Base-by-base conservation (phyloP, 768 basidiomycete species). In the Suillus spraguei region DNA sequence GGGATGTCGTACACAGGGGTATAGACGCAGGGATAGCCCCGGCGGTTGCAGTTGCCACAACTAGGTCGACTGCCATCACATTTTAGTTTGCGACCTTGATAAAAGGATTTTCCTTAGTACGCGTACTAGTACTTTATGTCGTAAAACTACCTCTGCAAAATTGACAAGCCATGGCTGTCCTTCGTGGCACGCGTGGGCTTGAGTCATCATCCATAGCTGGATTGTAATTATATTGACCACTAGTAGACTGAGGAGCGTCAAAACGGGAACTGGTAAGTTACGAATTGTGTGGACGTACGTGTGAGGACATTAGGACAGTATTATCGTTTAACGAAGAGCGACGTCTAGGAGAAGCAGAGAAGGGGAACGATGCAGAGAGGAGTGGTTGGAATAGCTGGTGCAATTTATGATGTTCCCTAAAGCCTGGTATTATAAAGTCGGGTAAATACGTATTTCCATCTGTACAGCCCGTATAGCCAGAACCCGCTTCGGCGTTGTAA, bases 111-210 rank as follows among this genome's bases (percentile, higher is more conserved):
- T 59, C 17, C 32, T 47, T 42, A 55, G 49, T 11, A 66, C 6
- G 39, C 24, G 56, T 28, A 13, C 11, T 39, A 7, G 39, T 41
- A 28, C 56, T 38, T 20, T 28, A 41, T 38, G 24, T 41, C 24
- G 11, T 6, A 24, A 28, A n/a, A 52, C 75, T 62, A 87, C 89
- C 86, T 73, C 90, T 79, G 72, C 90, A 91, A 69, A 91, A 91
- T 61, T 83, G 82, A 69, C 90, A 91, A 8, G 90, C 90, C 87
- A 91, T 89, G 0, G 86, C 82, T 0, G 84, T 88, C 60, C 88
- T 68, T 64, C 80, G 76, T 7, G 81, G 80, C 13, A 72, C 69
- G 66, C 74, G 65, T 36, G 66, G 74, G 1, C 22, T 14, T 0
- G 47, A 32, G 17, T 74, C 74, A n/a, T 74, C 72, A 61, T 64